Evolutionary conservation across 805 yeast species (phyloP).

Genomic region (Ogataea nitratoaversa): DNA sequence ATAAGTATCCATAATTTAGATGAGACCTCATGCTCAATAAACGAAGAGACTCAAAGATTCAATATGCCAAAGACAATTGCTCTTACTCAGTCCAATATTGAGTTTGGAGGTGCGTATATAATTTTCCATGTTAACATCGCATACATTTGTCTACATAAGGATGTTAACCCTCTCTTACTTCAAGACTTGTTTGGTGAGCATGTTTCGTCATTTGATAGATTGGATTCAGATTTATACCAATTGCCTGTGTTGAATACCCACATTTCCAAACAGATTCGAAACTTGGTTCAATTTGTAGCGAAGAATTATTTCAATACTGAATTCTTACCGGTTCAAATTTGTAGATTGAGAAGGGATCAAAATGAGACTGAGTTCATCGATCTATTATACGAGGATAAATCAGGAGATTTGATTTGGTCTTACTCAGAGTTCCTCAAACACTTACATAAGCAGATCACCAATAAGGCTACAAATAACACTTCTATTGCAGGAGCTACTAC

Average conservation of each 20-base stretch:
- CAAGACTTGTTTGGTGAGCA: slow-evolving; percentile 68
- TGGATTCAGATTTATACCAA: slow-evolving; percentile 49
- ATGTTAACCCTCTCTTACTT: slow-evolving; percentile 61
- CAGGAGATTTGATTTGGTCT: slow-evolving; percentile 47
- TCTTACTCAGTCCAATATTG: slow-evolving; percentile 37
- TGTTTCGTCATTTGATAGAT: slow-evolving; percentile 40
- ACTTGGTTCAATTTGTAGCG: slow-evolving; percentile 54
- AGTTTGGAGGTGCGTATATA: slow-evolving; percentile 73
- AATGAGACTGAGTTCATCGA: slow-evolving; percentile 53
- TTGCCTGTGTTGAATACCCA: slow-evolving; percentile 70
- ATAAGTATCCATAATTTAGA: slow-evolving; percentile 64
- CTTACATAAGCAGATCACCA: slow-evolving; percentile 61
- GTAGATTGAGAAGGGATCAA: slow-evolving; percentile 63
- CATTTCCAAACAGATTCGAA: slow-evolving; percentile 64
- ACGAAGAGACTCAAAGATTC: slow-evolving; percentile 39
- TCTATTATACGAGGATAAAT: slow-evolving; percentile 69
- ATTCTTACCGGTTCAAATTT: slow-evolving; percentile 50
- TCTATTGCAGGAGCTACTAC: not conserved
- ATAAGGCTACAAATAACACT: slow-evolving; percentile 34
- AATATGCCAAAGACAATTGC: slow-evolving; percentile 47
- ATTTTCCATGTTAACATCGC: slow-evolving; percentile 63
- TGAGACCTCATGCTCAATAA: slow-evolving; percentile 52
- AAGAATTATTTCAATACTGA: slow-evolving; percentile 33
- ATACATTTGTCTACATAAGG: slow-evolving; percentile 64
- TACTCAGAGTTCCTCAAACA: slow-evolving; percentile 64